Conservation (phyloP, 208 protist species). For the Strigomonas galati region DNA sequence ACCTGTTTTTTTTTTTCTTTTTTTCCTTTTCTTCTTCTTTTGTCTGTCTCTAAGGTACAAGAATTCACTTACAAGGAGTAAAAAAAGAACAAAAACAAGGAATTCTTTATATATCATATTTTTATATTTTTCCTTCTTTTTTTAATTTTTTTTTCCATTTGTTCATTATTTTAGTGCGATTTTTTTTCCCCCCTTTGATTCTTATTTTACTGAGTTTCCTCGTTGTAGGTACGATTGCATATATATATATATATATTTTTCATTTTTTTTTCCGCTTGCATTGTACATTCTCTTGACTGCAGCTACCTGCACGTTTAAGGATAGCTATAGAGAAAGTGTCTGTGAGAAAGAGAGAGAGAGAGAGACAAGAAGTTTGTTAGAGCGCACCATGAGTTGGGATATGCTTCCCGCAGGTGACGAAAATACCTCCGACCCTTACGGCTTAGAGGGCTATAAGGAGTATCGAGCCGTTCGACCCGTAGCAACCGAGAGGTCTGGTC, state of each 20-base stretch:
- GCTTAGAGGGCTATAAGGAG: too few species aligned
- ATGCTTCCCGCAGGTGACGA: too few species aligned
- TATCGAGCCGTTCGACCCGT: too few species aligned
- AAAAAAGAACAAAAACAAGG: slow-evolving; percentile 5
- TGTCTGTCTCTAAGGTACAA: neutral
- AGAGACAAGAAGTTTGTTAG: too few species aligned
- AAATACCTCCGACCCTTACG: too few species aligned
- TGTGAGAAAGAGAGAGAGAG: too few species aligned
- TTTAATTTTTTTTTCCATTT: slow-evolving; percentile 2
- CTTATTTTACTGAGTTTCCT: neutral
- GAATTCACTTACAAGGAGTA: neutral
- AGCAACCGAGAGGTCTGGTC: too few species aligned
- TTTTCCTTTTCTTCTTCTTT: neutral
- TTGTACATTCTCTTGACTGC: neutral
- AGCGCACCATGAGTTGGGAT: too few species aligned
- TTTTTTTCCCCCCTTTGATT: slow-evolving; percentile 7
- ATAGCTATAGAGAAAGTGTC: too few species aligned
- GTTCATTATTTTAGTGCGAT: neutral
- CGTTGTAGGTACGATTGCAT: too few species aligned
- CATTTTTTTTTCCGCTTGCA: neutral
- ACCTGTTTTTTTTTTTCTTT: slow-evolving; percentile 11
- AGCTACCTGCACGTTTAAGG: neutral
- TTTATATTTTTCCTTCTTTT: slow-evolving; percentile 5
- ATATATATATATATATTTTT: slow-evolving; percentile 6
- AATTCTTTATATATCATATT: neutral